phyloP scores from a whole-genome alignment of 257 asterid species.

The Penstemon eatonii region DNA sequence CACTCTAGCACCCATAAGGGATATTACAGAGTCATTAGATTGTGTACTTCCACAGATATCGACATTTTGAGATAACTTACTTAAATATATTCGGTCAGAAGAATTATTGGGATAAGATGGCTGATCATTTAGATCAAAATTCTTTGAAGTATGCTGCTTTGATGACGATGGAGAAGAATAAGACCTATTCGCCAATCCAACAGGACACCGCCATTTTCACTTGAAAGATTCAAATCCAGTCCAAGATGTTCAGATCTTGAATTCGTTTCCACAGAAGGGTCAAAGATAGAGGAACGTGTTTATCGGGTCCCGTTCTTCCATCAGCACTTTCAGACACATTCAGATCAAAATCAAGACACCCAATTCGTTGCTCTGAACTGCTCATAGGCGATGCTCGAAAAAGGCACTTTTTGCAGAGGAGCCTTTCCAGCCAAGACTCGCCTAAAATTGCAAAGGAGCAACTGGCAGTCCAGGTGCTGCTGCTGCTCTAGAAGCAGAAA shows the following conservation, averaged over 20 bases:
- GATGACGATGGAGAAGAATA: conserved; percentile 58
- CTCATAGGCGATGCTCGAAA: conserved; percentile 60
- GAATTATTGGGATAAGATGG: conserved; percentile 51
- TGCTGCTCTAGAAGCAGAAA: conserved; percentile 75
- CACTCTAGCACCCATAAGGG: conserved; percentile 76
- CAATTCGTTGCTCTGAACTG: conserved; percentile 49
- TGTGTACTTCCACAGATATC: conserved; percentile 36
- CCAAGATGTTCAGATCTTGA: conserved; percentile 48
- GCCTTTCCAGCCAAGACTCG: conserved; percentile 83
- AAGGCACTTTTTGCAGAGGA: conserved; percentile 82
- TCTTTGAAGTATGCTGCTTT: conserved; percentile 50
- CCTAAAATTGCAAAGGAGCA: conserved; percentile 75
- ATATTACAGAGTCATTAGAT: conserved; percentile 52
- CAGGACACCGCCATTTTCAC: conserved; percentile 38
- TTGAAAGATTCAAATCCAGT: conserved; percentile 62
- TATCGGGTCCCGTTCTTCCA: conserved; percentile 36
- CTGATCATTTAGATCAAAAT: conserved; percentile 72
- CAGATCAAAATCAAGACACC: conserved; percentile 60
- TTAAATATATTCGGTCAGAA: conserved; percentile 36
- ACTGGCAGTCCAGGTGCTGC: conserved; percentile 62
- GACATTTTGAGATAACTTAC: conserved; percentile 42
- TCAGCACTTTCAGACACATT: conserved; percentile 61
- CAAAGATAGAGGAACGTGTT: conserved; percentile 32
- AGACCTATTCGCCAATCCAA: conserved; percentile 43
- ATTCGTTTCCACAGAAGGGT: conserved; percentile 47